Evolutionary conservation across 768 basidiomycete species (phyloP).

Genomic region (Tulasnella calospora): DNA sequence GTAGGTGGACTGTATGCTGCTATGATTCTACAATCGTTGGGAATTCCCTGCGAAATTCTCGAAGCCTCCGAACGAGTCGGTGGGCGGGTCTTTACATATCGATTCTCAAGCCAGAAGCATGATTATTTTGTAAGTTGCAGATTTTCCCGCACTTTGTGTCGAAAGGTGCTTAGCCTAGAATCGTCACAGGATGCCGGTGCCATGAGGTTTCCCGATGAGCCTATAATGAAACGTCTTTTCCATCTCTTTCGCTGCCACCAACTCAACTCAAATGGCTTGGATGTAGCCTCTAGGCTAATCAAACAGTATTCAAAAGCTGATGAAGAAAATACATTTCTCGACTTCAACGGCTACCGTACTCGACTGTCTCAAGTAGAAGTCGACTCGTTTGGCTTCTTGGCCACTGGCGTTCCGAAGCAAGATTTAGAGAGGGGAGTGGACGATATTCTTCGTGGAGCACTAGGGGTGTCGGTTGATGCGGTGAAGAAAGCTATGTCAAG

Average conservation of each 20-base stretch:
- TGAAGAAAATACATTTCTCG: neutral
- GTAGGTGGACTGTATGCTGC: slow-evolving; percentile 43
- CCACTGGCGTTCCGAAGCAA: neutral
- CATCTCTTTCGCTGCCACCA: slow-evolving; percentile 20
- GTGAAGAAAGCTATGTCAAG: neutral
- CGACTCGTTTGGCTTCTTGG: neutral
- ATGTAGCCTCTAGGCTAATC: neutral
- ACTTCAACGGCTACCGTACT: neutral
- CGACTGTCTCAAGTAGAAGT: neutral
- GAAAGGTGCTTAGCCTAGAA: neutral
- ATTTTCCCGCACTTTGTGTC: neutral
- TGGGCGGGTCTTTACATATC: slow-evolving; percentile 45
- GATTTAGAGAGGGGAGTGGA: neutral
- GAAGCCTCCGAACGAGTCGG: slow-evolving; percentile 43
- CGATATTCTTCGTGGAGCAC: neutral
- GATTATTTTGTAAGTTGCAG: slow-evolving; percentile 38
- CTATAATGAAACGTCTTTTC: slow-evolving; percentile 29
- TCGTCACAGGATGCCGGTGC: slow-evolving; percentile 31
- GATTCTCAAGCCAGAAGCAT: slow-evolving; percentile 36
- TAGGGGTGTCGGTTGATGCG: neutral
- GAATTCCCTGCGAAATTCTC: slow-evolving; percentile 44
- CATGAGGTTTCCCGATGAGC: slow-evolving; percentile 29
- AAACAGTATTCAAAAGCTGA: neutral
- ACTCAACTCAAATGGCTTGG: neutral
- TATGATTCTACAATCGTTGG: slow-evolving; percentile 44